Base-by-base conservation (phyloP, 192 early-diverging fungal species). In the Coemansia sp. region DNA sequence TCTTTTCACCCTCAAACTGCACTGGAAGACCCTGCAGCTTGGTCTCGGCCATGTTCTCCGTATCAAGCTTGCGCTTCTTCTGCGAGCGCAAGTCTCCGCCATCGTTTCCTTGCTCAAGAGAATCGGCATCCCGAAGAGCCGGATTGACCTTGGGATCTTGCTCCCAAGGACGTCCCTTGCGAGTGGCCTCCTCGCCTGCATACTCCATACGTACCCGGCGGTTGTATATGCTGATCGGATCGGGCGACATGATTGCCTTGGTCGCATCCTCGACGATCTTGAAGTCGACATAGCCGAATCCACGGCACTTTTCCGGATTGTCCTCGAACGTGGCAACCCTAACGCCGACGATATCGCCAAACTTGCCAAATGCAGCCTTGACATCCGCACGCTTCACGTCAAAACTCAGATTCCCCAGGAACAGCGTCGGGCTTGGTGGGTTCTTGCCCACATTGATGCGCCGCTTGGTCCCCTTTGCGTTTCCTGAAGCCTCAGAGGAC, bases 321-420 rank as follows among this genome's bases (percentile, higher is more conserved):
- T 91, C 90, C 63, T 91, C 85, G 59, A 91, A 91, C 1, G 89
- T 88, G 2, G 86, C 88, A 58, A 91, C 62, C 17, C 89, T 77
- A 14, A 91, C 86, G n/a, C 85, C 85, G 17, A 85, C 77, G 33
- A 91, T 85, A 63, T 85, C 75, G 35, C 89, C 90, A 54, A 80
- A 87, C 55, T 74, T 75, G 41, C 75, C 79, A 81, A 91, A 91
- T 8, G 82, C 50, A n/a, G 79, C 57, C 38, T 85, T 78, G 20
- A 91, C 60, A 19, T 76, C 71, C 13, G 79, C 74, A 13, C 70
- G 55, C 17, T 82, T 90, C 8, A 84, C 71, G 20, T 83, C 75
- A 66, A 87, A 91, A 11, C 81, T 70, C 65, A 91, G 65, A 64
- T 90, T 90, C 33, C 90, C 89, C 0, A 91, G 55, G 65, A 91